Evolutionary conservation across 192 early-diverging fungal species (phyloP).

Genomic region (Gamsiella multidivaricata): DNA sequence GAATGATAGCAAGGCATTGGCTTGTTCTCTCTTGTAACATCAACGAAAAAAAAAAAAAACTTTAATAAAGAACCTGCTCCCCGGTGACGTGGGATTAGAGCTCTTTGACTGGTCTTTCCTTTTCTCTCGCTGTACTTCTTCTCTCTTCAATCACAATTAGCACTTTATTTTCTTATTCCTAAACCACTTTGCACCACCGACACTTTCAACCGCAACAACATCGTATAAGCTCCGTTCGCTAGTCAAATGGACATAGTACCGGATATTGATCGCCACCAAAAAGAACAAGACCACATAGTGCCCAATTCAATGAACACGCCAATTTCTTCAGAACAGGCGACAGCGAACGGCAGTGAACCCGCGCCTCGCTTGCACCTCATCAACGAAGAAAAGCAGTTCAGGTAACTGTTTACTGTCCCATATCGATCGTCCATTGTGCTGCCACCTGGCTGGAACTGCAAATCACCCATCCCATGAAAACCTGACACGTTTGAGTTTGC

Average conservation of each 20-base stretch:
- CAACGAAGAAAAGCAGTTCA: constrained; percentile 43
- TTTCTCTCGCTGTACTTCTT: too few relatives aligned
- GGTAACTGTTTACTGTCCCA: constrained; percentile 5
- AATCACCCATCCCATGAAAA: too few relatives aligned
- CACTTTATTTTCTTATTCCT: too few relatives aligned
- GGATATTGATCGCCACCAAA: not conserved
- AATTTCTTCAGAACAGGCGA: not conserved
- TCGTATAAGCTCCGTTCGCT: not conserved
- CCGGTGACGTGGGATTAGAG: too few relatives aligned
- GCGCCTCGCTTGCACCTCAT: constrained; percentile 40
- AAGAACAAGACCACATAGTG: not conserved
- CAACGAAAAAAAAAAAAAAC: not conserved
- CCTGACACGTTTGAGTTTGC: too few relatives aligned
- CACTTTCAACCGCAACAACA: not conserved
- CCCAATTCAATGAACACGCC: not conserved
- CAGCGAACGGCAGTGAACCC: not conserved
- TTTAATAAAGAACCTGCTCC: not conserved
- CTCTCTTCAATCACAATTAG: too few relatives aligned
- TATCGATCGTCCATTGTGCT: constrained; percentile 2
- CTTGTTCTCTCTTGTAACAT: not conserved
- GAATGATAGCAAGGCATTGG: not conserved
- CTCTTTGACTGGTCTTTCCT: too few relatives aligned
- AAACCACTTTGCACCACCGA: too few relatives aligned
- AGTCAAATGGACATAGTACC: not conserved
- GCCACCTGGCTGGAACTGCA: too few relatives aligned